phyloP scores from a whole-genome alignment of 495 filamentous ascomycete species.

The Penicillium cosmopolitanum region DNA sequence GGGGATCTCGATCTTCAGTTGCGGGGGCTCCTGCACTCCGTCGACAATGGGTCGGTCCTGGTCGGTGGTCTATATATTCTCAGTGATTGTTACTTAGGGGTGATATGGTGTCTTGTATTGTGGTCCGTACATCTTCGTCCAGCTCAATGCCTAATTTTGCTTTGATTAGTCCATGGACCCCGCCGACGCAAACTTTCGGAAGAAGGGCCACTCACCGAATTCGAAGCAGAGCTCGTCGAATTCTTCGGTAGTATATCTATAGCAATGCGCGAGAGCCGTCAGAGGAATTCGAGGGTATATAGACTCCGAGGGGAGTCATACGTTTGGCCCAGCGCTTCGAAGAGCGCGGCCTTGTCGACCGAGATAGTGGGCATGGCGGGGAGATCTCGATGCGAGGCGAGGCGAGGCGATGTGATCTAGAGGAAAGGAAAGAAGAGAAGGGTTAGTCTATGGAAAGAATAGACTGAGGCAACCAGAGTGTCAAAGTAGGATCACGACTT shows the following conservation, averaged over 20 bases:
- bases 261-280: constrained; percentile 14
- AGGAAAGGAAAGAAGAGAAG: background rate
- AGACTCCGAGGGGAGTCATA: constrained; percentile 38
- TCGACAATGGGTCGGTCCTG: constrained; percentile 71
- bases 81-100: constrained; percentile 13
- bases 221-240: constrained; percentile 99
- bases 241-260: constrained; percentile 84
- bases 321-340: constrained; percentile 86
- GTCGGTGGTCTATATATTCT: constrained; percentile 64
- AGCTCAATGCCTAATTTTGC: constrained; percentile 77
- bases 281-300: background rate
- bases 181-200: constrained; percentile 19
- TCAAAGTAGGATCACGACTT: constrained; percentile 4
- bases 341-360: constrained; percentile 94
- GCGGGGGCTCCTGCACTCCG: constrained; percentile 81
- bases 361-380: constrained; percentile 80
- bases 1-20: constrained; percentile 98
- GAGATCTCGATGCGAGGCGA: constrained; percentile 31
- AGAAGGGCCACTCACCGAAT: constrained; percentile 64
- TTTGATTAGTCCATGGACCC: constrained; percentile 40
- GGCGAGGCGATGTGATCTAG: constrained; percentile 22
- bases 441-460: background rate
- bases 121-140: constrained; percentile 77
- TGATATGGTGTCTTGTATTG: background rate
- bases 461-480: background rate